Conservation (phyloP, 176 grass and related monocot species). For the Bolboschoenus planiculmis region DNA sequence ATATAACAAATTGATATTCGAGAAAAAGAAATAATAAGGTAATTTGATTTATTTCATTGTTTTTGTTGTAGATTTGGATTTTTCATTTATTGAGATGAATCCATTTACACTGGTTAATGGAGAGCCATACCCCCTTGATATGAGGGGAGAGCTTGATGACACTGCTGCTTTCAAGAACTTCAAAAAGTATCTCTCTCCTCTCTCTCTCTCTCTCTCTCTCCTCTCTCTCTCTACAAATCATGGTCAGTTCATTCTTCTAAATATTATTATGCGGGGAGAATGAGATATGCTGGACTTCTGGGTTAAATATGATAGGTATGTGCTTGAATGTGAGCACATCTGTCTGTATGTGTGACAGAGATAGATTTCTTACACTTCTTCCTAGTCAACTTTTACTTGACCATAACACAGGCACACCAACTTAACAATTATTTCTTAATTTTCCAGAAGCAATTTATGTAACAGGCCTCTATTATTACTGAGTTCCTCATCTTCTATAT, state of each 20-base stretch:
- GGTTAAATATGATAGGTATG: not conserved
- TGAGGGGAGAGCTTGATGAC: constrained; percentile 88
- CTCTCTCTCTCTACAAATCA: constrained; percentile 4
- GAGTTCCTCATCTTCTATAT: not conserved
- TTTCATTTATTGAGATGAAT: constrained; percentile 97
- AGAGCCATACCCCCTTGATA: constrained; percentile 82
- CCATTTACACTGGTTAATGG: constrained; percentile 84
- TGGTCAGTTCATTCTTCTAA: not conserved
- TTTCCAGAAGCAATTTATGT: not conserved
- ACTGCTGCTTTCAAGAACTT: constrained; percentile 99
- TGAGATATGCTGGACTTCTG: not conserved
- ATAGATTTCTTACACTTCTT: not conserved
- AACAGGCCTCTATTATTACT: not conserved
- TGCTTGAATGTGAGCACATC: not conserved
- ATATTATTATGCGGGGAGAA: not conserved
- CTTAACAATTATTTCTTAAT: not conserved
- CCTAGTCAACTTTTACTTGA: not conserved
- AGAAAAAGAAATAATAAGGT: not conserved
- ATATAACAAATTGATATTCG: not conserved
- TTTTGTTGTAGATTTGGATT: constrained; percentile 64
- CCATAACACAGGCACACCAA: not conserved
- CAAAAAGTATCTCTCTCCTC: constrained; percentile 60
- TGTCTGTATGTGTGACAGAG: too few species aligned
- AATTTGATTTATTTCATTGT: not conserved
- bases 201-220: too few species aligned